Evolutionary conservation across 345 rosid species (phyloP).

Genomic region (Eucalyptus camaldulensis): DNA sequence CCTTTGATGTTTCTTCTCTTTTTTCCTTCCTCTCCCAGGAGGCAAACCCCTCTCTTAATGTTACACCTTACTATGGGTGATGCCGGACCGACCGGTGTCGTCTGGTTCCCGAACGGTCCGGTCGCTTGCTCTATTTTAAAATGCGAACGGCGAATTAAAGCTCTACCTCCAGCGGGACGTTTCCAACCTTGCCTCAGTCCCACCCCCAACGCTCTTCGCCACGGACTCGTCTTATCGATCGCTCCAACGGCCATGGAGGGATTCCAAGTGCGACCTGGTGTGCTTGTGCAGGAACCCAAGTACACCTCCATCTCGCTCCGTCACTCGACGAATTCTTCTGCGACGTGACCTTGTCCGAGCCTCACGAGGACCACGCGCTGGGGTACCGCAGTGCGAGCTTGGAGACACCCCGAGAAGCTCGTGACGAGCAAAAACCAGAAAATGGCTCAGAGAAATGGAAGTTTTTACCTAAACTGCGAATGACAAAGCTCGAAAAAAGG

Average conservation of each 20-base stretch:
- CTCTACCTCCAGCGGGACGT: not conserved
- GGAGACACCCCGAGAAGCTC: not conserved
- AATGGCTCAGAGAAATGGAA: not conserved
- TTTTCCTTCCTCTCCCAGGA: rapidly evolving
- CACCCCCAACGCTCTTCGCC: not conserved
- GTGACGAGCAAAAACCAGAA: not conserved
- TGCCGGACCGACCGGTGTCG: rapidly evolving
- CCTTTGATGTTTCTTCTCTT: no score
- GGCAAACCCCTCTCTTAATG: no score
- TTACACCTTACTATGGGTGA: no score
- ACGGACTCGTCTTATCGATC: not conserved
- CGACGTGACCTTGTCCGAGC: not conserved
- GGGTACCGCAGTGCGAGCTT: not conserved
- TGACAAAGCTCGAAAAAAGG: not conserved
- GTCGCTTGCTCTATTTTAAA: no score
- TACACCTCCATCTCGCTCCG: not conserved
- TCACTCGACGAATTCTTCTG: not conserved
- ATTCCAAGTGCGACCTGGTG: no score
- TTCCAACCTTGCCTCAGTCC: not conserved
- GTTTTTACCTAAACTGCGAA: not conserved
- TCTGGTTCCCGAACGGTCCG: no score
- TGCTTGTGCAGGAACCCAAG: not conserved
- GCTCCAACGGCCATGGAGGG: no score
- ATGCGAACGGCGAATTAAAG: not conserved
- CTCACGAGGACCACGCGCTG: not conserved